Percentiles rank a stretch among this genome's conserved stretches.
Evolutionary conservation across 352 stramenopile species (phyloP).

Genomic region (Pythium myriotylum): DNA sequence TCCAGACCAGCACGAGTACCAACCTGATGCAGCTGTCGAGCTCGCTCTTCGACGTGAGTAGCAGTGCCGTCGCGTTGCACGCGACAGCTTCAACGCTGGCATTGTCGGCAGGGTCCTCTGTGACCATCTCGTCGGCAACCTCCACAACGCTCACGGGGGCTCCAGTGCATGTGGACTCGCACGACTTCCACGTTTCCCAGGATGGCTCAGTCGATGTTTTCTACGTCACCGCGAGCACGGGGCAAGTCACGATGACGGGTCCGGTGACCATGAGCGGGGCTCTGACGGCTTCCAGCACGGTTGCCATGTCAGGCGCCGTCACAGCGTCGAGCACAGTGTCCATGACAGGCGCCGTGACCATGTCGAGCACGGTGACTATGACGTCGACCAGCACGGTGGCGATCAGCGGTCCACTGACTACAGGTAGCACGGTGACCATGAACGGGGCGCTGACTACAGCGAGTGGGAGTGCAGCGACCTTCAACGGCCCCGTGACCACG

Average conservation of each 20-base stretch:
- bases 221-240: neutral
- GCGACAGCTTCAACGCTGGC: constrained; percentile 47
- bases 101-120: constrained; percentile 36
- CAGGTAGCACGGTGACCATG: constrained; percentile 7
- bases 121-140: constrained; percentile 42
- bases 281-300: neutral
- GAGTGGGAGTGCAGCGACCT: neutral
- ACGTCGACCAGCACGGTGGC: neutral
- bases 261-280: constrained; percentile 9
- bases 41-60: constrained; percentile 33
- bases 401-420: neutral
- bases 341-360: constrained; percentile 8
- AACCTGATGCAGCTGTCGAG: constrained; percentile 45
- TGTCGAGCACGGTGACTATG: constrained; percentile 7
- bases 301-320: constrained; percentile 4
- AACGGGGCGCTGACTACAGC: constrained; percentile 8
- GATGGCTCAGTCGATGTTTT: constrained; percentile 10
- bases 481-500: too few relatives aligned
- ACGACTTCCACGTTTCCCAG: constrained; percentile 29
- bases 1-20: constrained; percentile 30
- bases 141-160: constrained; percentile 49
- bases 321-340: constrained; percentile 6
- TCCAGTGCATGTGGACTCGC: constrained; percentile 46
- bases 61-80: constrained; percentile 39
- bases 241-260: constrained; percentile 7